Evolutionary conservation across 2,329 filamentous ascomycete species (phyloP), one percentile per base, ranked within the genome.

Genomic region (Diaporthe citri): DNA sequence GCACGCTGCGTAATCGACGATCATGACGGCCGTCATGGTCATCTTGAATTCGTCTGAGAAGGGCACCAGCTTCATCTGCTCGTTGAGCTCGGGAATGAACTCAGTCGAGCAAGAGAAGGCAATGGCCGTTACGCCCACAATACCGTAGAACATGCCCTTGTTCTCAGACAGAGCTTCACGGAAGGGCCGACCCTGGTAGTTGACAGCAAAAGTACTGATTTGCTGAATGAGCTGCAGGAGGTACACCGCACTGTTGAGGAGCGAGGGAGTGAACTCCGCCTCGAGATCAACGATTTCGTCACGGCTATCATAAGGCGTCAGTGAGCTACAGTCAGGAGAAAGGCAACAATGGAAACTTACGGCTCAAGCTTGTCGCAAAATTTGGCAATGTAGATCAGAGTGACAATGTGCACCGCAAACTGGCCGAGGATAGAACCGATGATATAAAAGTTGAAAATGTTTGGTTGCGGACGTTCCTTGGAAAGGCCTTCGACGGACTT

Each of bases 361-460:
- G 96, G 95, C 79, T 95, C 95, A 80, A 97, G 91, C 72, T 87
- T 90, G 79, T 98, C 95, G 75, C 97, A 97, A 80, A 95, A 95
- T 77, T 93, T 92, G 34, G 96, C 95, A 79, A 99, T 93, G 85
- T 98, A 99, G 82, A 99, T 96, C 64, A 99, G 88, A 0, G 97
- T 98, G 56, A 89, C 93, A 79, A 98, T 98, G 84, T 99, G 97
- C 72, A 99, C 92, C 51, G 96, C 96, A 82, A 99, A 99, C 85
- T 99, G 97, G 71, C 96, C 97, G 46, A 99, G 92, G 75, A 99
- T 97, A 25, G 96, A 98, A 57, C 97, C 96, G 79, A 99, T 98
- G 83, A 99, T 98, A 88, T 99, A 99, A 71, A 95, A 90, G 87
- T 99, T 99, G 89, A 98, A 98, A 82, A 99, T 99, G 85, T 98